Evolutionary conservation across 768 basidiomycete species (phyloP), one percentile per base, ranked within the genome.

Genomic region (Tremella fuciformis): DNA sequence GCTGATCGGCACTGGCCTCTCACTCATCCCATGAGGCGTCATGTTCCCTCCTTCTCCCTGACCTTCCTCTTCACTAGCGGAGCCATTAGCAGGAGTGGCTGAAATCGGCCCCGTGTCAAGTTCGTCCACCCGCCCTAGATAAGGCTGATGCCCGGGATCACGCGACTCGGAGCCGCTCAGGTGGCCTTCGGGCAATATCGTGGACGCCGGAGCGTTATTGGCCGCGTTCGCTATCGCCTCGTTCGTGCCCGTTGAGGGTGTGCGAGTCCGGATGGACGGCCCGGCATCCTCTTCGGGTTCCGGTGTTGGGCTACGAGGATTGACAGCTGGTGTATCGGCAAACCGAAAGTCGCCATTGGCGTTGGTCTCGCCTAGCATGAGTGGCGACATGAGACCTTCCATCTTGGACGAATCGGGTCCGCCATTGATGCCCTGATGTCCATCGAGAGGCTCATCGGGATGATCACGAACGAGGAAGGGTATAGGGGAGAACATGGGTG

Each of bases 401-500:
- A 44, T 46, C 15, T 18, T 37, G 19, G 16, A 8, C 29, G 29
- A 11, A 34, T 34, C 29, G 4, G 29, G 29, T 8, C 7, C 58
- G 9, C 40, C 39, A 26, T 47, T 47, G 40, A 13, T 24, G 2
- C 25, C 41, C 9, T 42, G 34, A 18, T 55, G 54, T 3, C n/a
- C 24, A 2, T 50, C 26, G 19, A n/a, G 52, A 2, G 41, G 38
- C 34, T 38, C 54, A 37, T 44, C 50, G 21, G 22, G 37, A 2
- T 42, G 24, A 18, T 59, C 55, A 21, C 50, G 46, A n/a, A 48
- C 16, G 16, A 78, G 53, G 70, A 78, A 78, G 0, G 77, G 74
- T n/a, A 78, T 77, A 11, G 75, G 75, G 11, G 65, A 69, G 60
- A 77, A 78, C 71, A 77, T 70, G 24, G 77, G 77, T n/a, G 69